Conservation (phyloP, 2,329 filamentous ascomycete genomes). For the Raffaelea deltoideospora region DNA sequence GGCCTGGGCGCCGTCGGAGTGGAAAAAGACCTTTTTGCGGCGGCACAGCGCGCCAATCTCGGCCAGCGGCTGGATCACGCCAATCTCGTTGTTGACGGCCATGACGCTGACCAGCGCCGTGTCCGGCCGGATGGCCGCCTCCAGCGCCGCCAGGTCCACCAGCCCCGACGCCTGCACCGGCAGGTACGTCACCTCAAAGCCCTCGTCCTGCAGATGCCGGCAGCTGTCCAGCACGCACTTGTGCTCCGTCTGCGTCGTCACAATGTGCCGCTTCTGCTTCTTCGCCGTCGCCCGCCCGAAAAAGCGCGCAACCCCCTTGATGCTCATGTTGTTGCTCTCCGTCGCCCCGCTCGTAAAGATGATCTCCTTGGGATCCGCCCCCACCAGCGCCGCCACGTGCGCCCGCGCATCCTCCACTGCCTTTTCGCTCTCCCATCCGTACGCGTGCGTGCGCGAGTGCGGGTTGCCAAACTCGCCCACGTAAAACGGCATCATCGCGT, state of each 20-base stretch:
- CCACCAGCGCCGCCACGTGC: conserved; percentile 74
- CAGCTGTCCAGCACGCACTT: conserved; percentile 98
- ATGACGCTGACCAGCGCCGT: conserved; percentile 92
- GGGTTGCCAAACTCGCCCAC: conserved; percentile 93
- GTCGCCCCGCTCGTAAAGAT: conserved; percentile 97
- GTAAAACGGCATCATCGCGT: conserved; percentile 91
- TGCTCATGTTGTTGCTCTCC: conserved; percentile 99
- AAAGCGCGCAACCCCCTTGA: conserved; percentile 94
- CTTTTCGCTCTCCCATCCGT: conserved; percentile 96
- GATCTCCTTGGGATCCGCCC: conserved; percentile 92
- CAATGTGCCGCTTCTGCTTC: conserved; percentile 98
- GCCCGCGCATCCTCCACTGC: conserved; percentile 76
- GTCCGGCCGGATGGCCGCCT: conserved; percentile 79
- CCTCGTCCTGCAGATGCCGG: conserved; percentile 90
- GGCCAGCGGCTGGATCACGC: conserved; percentile 91
- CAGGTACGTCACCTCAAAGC: conserved; percentile 92
- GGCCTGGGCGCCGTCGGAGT: conserved; percentile 90
- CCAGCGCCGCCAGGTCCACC: conserved; percentile 67
- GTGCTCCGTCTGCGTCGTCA: conserved; percentile 95
- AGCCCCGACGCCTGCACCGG: conserved; percentile 81
- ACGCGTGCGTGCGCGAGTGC: conserved; percentile 92
- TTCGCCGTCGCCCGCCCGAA: conserved; percentile 90
- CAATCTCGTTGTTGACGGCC: conserved; percentile 99
- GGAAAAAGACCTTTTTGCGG: conserved; percentile 90
- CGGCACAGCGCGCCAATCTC: conserved; percentile 89